Percentiles rank a stretch among this genome's conserved stretches.
Conservation (phyloP, 2,329 filamentous ascomycete species). For the Chrysosporium queenslandicum region DNA sequence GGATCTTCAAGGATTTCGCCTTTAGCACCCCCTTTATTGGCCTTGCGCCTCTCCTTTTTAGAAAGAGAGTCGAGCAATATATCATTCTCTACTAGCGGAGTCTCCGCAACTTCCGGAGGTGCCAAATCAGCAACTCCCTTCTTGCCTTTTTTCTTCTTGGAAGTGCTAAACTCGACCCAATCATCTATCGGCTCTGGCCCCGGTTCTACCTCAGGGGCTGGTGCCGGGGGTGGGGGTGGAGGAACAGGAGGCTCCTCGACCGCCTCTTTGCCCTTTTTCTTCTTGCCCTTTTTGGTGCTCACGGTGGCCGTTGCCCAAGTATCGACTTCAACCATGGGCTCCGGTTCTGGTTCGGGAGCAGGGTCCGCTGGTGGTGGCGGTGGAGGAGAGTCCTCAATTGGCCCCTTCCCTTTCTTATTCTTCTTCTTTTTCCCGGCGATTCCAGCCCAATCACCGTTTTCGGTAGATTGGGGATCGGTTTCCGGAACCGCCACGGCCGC, state of each 20-base stretch:
- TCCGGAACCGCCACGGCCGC: background rate
- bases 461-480: background rate
- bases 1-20: slow-evolving; percentile 17
- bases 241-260: slow-evolving; percentile 28
- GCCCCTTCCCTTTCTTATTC: slow-evolving; percentile 42
- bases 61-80: background rate
- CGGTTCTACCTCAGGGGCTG: slow-evolving; percentile 20
- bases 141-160: slow-evolving; percentile 12
- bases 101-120: slow-evolving; percentile 3
- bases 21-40: background rate
- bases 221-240: slow-evolving; percentile 20
- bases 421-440: slow-evolving; percentile 34
- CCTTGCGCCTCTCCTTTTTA: slow-evolving; percentile 6
- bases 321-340: slow-evolving; percentile 22
- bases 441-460: slow-evolving; percentile 26
- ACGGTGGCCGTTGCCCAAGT: slow-evolving; percentile 22
- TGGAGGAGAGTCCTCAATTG: slow-evolving; percentile 29
- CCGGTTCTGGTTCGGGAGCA: slow-evolving; percentile 10
- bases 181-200: slow-evolving; percentile 21
- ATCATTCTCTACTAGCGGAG: background rate
- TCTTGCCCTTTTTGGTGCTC: slow-evolving; percentile 35
- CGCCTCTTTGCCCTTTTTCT: slow-evolving; percentile 41
- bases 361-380: background rate
- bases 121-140: slow-evolving; percentile 4
- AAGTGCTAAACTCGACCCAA: background rate